Percentiles rank a stretch among this genome's conserved stretches.
These are phyloP conservation scores for Didymosphaeria variabile DNA, from an alignment of 2,329 filamentous ascomycete species.

Conservation along the genomic window DNA sequence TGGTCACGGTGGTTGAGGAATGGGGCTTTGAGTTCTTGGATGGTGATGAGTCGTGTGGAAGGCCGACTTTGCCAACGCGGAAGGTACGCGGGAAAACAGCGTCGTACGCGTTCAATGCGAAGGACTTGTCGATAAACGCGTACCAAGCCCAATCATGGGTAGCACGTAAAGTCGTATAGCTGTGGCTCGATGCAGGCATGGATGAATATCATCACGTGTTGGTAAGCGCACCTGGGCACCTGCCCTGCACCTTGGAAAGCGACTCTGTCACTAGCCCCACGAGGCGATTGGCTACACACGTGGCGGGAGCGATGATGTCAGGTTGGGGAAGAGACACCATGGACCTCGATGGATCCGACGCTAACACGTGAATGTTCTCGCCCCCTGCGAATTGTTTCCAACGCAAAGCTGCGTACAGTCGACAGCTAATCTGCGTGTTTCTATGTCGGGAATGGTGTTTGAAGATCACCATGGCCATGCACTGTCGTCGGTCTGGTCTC, in stretches of 20 bases:
- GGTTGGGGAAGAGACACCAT: not conserved
- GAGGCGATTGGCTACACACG: constrained; percentile 3
- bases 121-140: constrained; percentile 61
- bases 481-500: constrained; percentile 19
- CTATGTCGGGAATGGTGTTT: constrained; percentile 6
- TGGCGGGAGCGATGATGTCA: constrained; percentile 7
- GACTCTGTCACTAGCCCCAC: not conserved
- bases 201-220: too few relatives aligned
- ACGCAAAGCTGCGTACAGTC: not conserved
- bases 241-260: too few relatives aligned
- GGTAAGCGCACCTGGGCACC: too few relatives aligned
- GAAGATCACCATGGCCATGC: constrained; percentile 21
- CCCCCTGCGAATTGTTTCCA: not conserved
- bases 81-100: constrained; percentile 59
- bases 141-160: constrained; percentile 67
- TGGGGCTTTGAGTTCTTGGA: constrained; percentile 65
- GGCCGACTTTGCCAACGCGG: constrained; percentile 52
- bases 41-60: constrained; percentile 53
- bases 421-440: not conserved
- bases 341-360: constrained; percentile 4
- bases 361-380: constrained; percentile 10
- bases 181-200: not conserved
- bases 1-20: constrained; percentile 57
- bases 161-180: constrained; percentile 42
- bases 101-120: constrained; percentile 62